phyloP scores from a whole-genome alignment of 1,284 basidiomycete genomes.

The Cystobasidium slooffiae region DNA sequence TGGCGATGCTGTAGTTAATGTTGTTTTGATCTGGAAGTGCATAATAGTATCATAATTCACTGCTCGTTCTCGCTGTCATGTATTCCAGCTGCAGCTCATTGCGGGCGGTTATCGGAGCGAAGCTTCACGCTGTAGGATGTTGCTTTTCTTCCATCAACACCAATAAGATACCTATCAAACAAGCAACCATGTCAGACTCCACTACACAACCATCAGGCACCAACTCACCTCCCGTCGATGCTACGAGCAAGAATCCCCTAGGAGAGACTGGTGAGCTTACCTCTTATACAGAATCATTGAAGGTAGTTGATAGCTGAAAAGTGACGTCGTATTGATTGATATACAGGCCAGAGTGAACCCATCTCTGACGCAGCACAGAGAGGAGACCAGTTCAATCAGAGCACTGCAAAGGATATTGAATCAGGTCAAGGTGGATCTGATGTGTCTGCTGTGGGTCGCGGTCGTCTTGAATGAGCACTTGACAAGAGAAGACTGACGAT shows the following conservation, averaged over 20 bases:
- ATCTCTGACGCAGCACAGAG: conserved; percentile 34
- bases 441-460: conserved; percentile 22
- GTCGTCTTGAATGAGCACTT: neutral
- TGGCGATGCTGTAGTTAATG: too few species aligned
- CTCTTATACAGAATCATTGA: neutral
- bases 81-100: too few species aligned
- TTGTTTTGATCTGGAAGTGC: too few species aligned
- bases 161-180: neutral
- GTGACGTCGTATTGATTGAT: neutral
- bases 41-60: too few species aligned
- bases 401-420: conserved; percentile 18
- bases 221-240: conserved; percentile 30
- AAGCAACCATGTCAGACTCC: conserved; percentile 20
- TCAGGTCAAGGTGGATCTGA: conserved; percentile 16
- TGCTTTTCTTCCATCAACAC: neutral
- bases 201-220: conserved; percentile 11
- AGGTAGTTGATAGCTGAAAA: neutral
- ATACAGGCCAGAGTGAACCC: conserved; percentile 33
- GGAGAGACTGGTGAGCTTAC: conserved; percentile 35
- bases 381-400: conserved; percentile 32
- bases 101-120: too few species aligned
- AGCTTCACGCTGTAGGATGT: neutral
- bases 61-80: too few species aligned
- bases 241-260: conserved; percentile 22
- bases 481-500: neutral